Conservation (phyloP, 2,329 filamentous ascomycete genomes). For the Pseudophaeomoniella oleicola region DNA sequence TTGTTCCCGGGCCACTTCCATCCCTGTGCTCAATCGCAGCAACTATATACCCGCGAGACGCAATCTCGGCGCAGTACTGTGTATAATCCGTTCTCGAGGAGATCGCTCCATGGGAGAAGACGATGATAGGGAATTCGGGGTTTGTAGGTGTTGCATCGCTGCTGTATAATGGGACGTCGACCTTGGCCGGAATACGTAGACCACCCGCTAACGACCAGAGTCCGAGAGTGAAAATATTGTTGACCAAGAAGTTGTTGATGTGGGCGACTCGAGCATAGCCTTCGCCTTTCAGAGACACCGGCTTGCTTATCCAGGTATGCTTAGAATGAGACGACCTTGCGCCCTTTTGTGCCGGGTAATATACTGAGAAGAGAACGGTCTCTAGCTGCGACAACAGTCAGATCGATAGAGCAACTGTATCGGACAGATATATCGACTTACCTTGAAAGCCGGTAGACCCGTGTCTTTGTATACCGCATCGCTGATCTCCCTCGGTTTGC, state of each 20-base stretch:
- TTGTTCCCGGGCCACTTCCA: slow-evolving; percentile 10
- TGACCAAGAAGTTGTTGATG: slow-evolving; percentile 11
- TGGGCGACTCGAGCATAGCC: slow-evolving; percentile 11
- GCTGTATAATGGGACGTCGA: slow-evolving; percentile 11
- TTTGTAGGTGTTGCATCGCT: slow-evolving; percentile 6
- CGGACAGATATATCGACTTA: slow-evolving; percentile 2
- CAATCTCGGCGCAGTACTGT: slow-evolving; percentile 11
- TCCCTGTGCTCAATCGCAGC: slow-evolving; percentile 13
- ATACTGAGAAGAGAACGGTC: slow-evolving; percentile 13
- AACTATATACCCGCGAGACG: slow-evolving; percentile 10
- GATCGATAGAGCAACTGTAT: not conserved
- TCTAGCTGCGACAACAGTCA: slow-evolving; percentile 6
- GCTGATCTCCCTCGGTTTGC: slow-evolving; percentile 7
- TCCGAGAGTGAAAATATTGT: slow-evolving; percentile 9
- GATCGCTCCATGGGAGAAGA: slow-evolving; percentile 13
- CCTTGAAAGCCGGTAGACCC: slow-evolving; percentile 9
- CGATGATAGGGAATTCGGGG: slow-evolving; percentile 15
- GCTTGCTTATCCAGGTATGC: slow-evolving; percentile 12
- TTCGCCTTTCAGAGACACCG: slow-evolving; percentile 7
- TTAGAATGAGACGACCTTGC: slow-evolving; percentile 6
- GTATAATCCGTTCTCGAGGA: slow-evolving; percentile 12
- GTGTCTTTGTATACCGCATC: slow-evolving; percentile 8
- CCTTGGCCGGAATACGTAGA: slow-evolving; percentile 11
- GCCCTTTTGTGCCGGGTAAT: slow-evolving; percentile 10
- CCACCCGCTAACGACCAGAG: slow-evolving; percentile 10